Conservation (phyloP, 176 grass and related monocot genomes). For the Coix lacrymajobi region DNA sequence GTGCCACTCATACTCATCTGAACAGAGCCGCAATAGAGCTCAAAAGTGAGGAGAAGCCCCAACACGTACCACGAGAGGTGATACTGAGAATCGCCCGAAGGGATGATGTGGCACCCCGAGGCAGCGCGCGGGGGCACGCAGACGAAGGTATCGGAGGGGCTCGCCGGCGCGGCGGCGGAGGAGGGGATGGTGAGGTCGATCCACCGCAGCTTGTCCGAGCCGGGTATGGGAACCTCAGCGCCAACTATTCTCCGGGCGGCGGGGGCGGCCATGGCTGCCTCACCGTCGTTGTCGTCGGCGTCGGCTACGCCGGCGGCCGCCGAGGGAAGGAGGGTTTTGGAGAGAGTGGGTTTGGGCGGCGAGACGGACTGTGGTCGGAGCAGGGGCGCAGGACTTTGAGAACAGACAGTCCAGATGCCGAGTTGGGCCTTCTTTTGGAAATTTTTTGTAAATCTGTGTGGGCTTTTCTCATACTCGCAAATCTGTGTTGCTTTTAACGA, state of each 20-base stretch:
- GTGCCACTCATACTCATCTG: neutral
- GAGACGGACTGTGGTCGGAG: neutral
- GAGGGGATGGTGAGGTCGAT: constrained; percentile 71
- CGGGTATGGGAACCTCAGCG: constrained; percentile 69
- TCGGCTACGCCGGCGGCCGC: constrained; percentile 2
- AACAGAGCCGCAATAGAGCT: neutral
- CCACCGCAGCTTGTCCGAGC: constrained; percentile 71
- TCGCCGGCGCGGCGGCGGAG: constrained; percentile 13
- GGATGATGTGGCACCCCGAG: constrained; percentile 53
- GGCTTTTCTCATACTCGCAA: neutral
- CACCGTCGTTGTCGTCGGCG: neutral
- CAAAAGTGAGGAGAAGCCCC: neutral
- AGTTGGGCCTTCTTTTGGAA: constrained; percentile 2
- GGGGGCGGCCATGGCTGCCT: constrained; percentile 29
- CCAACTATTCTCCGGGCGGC: constrained; percentile 40
- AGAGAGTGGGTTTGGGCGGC: constrained; percentile 24
- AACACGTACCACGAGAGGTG: constrained; percentile 63
- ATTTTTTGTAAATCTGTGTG: too few species aligned
- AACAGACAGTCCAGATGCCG: neutral
- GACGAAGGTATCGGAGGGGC: constrained; percentile 33
- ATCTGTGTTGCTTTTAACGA: too few species aligned
- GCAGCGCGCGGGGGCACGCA: constrained; percentile 38
- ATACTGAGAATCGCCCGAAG: constrained; percentile 33
- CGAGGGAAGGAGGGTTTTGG: constrained; percentile 37
- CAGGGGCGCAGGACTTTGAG: neutral